phyloP scores from a whole-genome alignment of 2,329 filamentous ascomycete genomes.

The Orbilia brochopaga region DNA sequence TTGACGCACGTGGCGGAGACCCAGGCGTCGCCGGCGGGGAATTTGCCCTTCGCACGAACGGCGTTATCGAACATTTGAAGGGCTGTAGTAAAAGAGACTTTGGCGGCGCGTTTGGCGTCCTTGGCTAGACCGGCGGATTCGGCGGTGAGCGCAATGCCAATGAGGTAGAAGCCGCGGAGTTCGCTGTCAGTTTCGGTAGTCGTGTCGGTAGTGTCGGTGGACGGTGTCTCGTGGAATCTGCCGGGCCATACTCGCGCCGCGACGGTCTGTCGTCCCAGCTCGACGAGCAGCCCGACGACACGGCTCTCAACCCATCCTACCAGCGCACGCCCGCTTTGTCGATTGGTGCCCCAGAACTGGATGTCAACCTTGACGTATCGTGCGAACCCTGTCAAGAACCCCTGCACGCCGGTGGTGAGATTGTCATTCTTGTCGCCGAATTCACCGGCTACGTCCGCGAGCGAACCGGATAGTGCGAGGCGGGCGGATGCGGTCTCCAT shows the following conservation, averaged over 20 bases:
- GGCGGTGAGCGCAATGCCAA: slow-evolving; percentile 61
- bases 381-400: slow-evolving; percentile 64
- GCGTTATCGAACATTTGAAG: slow-evolving; percentile 62
- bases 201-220: slow-evolving; percentile 43
- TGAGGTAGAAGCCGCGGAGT: slow-evolving; percentile 68
- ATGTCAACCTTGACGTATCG: slow-evolving; percentile 68
- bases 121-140: slow-evolving; percentile 54
- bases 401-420: slow-evolving; percentile 47
- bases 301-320: slow-evolving; percentile 70
- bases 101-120: slow-evolving; percentile 60
- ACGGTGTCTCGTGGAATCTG: slow-evolving; percentile 62
- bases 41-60: slow-evolving; percentile 60
- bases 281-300: slow-evolving; percentile 63
- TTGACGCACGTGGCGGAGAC: slow-evolving; percentile 57
- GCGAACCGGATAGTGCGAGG: slow-evolving; percentile 57
- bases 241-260: slow-evolving; percentile 69
- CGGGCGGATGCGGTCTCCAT: slow-evolving; percentile 62
- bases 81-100: slow-evolving; percentile 60
- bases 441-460: slow-evolving; percentile 60
- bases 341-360: slow-evolving; percentile 70
- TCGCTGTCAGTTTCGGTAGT: slow-evolving; percentile 58
- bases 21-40: slow-evolving; percentile 63
- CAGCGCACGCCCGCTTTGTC: slow-evolving; percentile 64
- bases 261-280: slow-evolving; percentile 65
- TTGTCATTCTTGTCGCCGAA: slow-evolving; percentile 9